These are phyloP conservation scores for Elsinoe perseae DNA, from an alignment of 2,329 filamentous ascomycete species.

Conservation along the genomic window DNA sequence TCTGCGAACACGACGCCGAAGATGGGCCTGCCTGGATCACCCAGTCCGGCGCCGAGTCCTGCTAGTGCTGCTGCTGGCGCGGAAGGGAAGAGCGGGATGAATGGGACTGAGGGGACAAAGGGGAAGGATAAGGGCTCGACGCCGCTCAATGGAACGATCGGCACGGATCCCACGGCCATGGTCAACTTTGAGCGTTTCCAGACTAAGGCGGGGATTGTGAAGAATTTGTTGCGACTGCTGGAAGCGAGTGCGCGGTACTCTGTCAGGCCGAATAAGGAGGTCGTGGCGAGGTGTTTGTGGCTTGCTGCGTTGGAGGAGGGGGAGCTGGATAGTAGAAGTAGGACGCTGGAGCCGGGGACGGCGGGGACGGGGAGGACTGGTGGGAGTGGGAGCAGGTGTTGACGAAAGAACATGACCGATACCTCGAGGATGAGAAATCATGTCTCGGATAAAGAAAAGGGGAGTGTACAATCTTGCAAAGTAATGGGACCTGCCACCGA, in stretches of 20 bases:
- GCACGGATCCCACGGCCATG: slow-evolving; percentile 52
- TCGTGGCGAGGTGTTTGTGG: slow-evolving; percentile 78
- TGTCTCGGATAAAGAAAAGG: not conserved
- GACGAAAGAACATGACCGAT: too few species aligned
- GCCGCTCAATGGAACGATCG: not conserved
- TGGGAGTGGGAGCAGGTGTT: not conserved
- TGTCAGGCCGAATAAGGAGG: slow-evolving; percentile 66
- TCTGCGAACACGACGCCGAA: slow-evolving; percentile 2
- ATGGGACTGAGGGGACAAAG: too few species aligned
- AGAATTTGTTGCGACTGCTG: slow-evolving; percentile 68
- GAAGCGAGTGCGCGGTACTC: slow-evolving; percentile 69
- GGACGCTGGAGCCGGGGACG: slow-evolving; percentile 23
- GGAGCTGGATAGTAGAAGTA: slow-evolving; percentile 49
- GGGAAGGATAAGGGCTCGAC: not conserved
- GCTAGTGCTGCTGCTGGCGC: not conserved
- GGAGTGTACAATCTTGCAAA: too few species aligned
- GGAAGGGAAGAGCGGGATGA: not conserved
- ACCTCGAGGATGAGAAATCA: too few species aligned
- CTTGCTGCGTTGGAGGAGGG: slow-evolving; percentile 67
- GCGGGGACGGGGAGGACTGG: not conserved
- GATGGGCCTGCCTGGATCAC: not conserved
- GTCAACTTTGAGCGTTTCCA: slow-evolving; percentile 80
- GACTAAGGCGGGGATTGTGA: slow-evolving; percentile 66
- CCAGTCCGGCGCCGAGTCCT: not conserved
- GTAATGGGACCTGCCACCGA: too few species aligned